A percentile compares a stretch with the other conserved stretches of the same genome.
Conservation (phyloP, 73 alveolate genomes). For the Stentor roeselii region DNA sequence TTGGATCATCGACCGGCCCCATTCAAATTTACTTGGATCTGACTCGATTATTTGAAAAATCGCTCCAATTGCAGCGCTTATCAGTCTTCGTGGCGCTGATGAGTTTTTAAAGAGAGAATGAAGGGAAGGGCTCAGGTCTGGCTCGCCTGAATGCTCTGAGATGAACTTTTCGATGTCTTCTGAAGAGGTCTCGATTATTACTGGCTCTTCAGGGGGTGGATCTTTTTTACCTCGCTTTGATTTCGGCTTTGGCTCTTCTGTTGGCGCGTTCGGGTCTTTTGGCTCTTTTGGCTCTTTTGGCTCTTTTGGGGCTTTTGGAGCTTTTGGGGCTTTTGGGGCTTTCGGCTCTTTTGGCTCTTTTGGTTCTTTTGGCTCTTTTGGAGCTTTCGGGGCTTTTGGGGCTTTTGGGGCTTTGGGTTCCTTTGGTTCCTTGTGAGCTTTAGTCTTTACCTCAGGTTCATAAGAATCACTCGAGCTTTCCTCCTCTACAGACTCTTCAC, state of each 20-base stretch:
- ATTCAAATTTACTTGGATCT: background rate
- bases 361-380: no score
- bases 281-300: no score
- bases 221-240: background rate
- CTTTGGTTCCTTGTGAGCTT: no score
- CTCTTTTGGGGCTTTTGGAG: no score
- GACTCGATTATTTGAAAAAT: background rate
- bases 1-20: background rate
- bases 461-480: no score
- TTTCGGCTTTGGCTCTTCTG: background rate
- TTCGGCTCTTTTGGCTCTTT: no score
- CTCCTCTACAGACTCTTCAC: no score
- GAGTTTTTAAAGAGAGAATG: background rate
- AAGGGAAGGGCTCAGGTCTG: background rate
- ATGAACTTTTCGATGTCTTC: background rate
- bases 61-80: background rate
- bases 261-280: no score
- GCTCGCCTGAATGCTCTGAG: background rate
- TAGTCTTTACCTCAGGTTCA: no score
- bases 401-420: no score
- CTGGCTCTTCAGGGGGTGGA: background rate
- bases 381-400: no score
- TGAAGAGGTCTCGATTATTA: background rate
- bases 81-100: background rate
- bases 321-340: no score